Conservation (phyloP, 2,329 filamentous ascomycete genomes). For the Salinomyces thailandicus region DNA sequence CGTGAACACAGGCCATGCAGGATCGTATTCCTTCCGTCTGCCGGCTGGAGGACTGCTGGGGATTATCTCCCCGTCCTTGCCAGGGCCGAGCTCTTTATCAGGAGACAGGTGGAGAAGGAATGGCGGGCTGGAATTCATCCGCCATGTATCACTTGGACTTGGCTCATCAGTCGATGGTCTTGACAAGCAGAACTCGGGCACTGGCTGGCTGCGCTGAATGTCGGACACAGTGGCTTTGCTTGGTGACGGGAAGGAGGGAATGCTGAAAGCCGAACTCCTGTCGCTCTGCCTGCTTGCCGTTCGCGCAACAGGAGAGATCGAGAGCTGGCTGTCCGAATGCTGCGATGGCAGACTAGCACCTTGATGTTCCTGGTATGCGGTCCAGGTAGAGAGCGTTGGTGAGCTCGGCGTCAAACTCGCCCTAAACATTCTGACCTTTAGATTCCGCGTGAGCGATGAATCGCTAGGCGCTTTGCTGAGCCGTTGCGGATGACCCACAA, state of each 20-base stretch:
- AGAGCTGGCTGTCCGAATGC: constrained; percentile 10
- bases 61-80: constrained; percentile 8
- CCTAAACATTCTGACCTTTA: constrained; percentile 26
- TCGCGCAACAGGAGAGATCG: constrained; percentile 4
- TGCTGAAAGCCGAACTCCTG: constrained; percentile 20
- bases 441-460: constrained; percentile 26
- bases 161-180: constrained; percentile 13
- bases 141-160: constrained; percentile 7
- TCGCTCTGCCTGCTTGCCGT: constrained; percentile 8
- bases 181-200: constrained; percentile 18
- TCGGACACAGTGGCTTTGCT: constrained; percentile 11
- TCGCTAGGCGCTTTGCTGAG: constrained; percentile 14
- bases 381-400: constrained; percentile 28
- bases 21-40: constrained; percentile 19
- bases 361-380: constrained; percentile 18
- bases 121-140: constrained; percentile 3
- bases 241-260: constrained; percentile 28
- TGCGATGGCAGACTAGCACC: constrained; percentile 6
- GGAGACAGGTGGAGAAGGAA: constrained; percentile 12
- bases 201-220: constrained; percentile 6
- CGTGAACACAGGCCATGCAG: constrained; percentile 16
- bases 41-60: constrained; percentile 20
- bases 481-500: neutral
- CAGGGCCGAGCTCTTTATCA: neutral
- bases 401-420: constrained; percentile 33